These are phyloP conservation scores for Fusarium circinatum DNA, from an alignment of 2,329 filamentous ascomycete genomes.

Conservation along the genomic window DNA sequence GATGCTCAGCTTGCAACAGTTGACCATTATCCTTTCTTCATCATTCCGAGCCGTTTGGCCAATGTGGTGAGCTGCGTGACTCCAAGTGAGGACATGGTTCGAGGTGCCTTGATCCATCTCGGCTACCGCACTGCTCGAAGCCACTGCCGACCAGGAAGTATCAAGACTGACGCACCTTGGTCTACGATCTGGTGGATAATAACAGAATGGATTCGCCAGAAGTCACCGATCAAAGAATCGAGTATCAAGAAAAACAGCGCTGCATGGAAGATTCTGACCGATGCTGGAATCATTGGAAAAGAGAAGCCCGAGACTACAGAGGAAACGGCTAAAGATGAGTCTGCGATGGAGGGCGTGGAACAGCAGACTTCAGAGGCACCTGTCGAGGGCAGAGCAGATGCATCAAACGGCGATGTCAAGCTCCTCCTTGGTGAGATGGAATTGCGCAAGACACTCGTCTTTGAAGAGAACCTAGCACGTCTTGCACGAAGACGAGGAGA, in stretches of 20 bases:
- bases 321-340: constrained; percentile 34
- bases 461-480: constrained; percentile 81
- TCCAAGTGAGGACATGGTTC: constrained; percentile 80
- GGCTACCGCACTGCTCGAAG: constrained; percentile 87
- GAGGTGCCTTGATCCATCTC: constrained; percentile 81
- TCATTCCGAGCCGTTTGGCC: constrained; percentile 78
- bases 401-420: constrained; percentile 35
- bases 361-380: constrained; percentile 13
- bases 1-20: constrained; percentile 67
- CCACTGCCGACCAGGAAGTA: constrained; percentile 87
- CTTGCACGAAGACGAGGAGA: constrained; percentile 75
- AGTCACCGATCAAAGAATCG: constrained; percentile 78
- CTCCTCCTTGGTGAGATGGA: constrained; percentile 45
- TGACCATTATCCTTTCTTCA: constrained; percentile 86
- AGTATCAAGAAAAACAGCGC: constrained; percentile 76
- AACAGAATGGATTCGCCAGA: constrained; percentile 88
- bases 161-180: constrained; percentile 96
- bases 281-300: constrained; percentile 49
- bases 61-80: constrained; percentile 83
- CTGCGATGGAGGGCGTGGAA: constrained; percentile 55
- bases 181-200: constrained; percentile 90
- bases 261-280: constrained; percentile 74
- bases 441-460: constrained; percentile 70
- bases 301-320: constrained; percentile 45
- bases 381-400: constrained; percentile 6